Evolutionary conservation across 1,284 basidiomycete species (phyloP), one percentile per base, ranked within the genome.

Genomic region (Xerocomus amazonicus): DNA sequence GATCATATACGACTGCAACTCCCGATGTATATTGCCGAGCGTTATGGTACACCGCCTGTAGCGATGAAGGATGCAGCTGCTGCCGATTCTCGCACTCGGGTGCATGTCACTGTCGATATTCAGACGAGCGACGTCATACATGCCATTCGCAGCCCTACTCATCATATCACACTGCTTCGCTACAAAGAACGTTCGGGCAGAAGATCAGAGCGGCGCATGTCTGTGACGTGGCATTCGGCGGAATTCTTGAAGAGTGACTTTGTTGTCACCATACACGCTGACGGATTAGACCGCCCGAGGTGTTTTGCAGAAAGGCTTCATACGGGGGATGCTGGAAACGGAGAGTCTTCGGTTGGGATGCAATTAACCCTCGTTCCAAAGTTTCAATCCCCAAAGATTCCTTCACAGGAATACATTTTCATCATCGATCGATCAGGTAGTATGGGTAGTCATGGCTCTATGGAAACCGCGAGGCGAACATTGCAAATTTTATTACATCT

Each of bases 281-380:
- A 70, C 4, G 73, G 64, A 5, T 61, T 83, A 3, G 80, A 80
- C 52, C 56, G 61, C 23, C 76, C 80, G 3, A 71, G 80, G 9
- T 81, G 79, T 51, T 79, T 83, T 55, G 78, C 74, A 1, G 79
- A 82, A 54, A 57, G 73, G 3, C 19, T 16, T n/a, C 3, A 4
- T 42, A 8, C 16, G 4, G 4, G 17, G 17, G 36, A 16, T 8
- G 3, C 27, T 14, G 32, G n/a, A 27, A 26, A 14, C 6, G 54
- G 55, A 3, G 52, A 55, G 1, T 58, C 59, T 32, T 76, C 75
- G 0, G 55, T 79, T 4, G 79, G 79, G 0, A 61, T 80, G 60
- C 77, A 79, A 42, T 59, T 83, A 40, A 76, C 72, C 1, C 56
- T 83, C 7, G 71, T 83, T 4, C 79, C 80, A 0, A 76, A 73